Percentiles rank a stretch among this genome's conserved stretches.
These are phyloP conservation scores for Populus hybrid DNA, from an alignment of 441 rosid genomes.

Conservation along the genomic window DNA sequence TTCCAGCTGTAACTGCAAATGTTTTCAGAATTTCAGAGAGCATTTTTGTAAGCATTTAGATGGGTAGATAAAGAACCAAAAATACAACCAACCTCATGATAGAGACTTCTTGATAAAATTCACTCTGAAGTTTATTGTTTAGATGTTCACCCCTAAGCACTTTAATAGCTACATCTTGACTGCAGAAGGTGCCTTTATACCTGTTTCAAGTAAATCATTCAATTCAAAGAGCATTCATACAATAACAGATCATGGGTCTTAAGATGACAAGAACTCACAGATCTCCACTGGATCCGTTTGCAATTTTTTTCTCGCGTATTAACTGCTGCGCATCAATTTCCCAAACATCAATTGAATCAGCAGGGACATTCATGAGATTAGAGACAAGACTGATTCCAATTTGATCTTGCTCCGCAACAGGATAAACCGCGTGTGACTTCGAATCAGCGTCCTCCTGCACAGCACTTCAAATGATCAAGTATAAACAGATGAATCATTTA, in stretches of 20 bases:
- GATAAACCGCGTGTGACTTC: conserved; percentile 28
- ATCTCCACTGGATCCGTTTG: conserved; percentile 57
- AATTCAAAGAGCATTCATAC: conserved; percentile 18
- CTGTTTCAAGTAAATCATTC: conserved; percentile 35
- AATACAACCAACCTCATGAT: conserved; percentile 59
- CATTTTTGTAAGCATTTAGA: not conserved
- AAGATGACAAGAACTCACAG: conserved; percentile 44
- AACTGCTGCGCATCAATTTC: conserved; percentile 57
- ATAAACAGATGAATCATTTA: conserved; percentile 15
- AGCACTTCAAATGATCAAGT: conserved; percentile 34
- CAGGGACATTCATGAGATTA: conserved; percentile 28
- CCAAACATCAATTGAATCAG: conserved; percentile 46
- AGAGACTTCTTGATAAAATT: conserved; percentile 67
- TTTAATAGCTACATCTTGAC: conserved; percentile 73
- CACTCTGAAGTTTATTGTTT: conserved; percentile 40
- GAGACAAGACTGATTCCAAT: conserved; percentile 24
- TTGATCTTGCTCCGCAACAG: conserved; percentile 35
- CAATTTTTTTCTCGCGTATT: conserved; percentile 47
- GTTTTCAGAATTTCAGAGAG: not conserved
- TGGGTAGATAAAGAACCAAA: not conserved
- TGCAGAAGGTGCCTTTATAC: conserved; percentile 55
- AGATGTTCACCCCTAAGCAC: conserved; percentile 48
- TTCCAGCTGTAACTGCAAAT: not conserved
- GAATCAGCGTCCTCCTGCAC: conserved; percentile 40
- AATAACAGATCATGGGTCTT: conserved; percentile 14